phyloP scores from a whole-genome alignment of 2,329 filamentous ascomycete species.

The Exophiala aquamarina region DNA sequence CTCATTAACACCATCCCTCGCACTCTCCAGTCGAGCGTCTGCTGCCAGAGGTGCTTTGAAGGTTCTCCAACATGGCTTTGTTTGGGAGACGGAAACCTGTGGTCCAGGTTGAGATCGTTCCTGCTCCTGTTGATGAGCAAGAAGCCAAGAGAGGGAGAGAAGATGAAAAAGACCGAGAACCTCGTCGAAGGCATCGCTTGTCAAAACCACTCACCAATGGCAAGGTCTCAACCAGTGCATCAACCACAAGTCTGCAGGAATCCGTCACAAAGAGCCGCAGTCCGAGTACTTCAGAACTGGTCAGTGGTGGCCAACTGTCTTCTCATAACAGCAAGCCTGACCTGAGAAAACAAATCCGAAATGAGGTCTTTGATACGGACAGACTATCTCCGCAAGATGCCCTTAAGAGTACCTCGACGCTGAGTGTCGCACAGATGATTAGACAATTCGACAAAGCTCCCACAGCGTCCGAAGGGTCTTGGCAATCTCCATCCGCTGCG shows the following conservation, averaged over 20 bases:
- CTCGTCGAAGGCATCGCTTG: conserved; percentile 25
- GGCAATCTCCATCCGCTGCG: conserved; percentile 11
- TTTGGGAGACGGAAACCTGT: conserved; percentile 20
- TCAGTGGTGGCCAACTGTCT: conserved; percentile 11
- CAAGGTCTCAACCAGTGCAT: conserved; percentile 13
- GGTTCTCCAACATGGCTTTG: conserved; percentile 11
- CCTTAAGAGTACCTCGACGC: conserved; percentile 13
- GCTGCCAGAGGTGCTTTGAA: too few relatives aligned
- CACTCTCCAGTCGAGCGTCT: neutral
- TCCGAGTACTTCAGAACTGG: conserved; percentile 13
- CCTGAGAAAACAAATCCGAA: conserved; percentile 12
- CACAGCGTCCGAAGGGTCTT: conserved; percentile 1
- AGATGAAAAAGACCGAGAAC: conserved; percentile 17
- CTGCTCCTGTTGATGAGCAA: neutral
- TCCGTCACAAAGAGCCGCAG: conserved; percentile 10
- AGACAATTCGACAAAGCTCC: conserved; percentile 18
- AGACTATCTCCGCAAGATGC: conserved; percentile 3
- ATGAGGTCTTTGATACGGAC: conserved; percentile 7
- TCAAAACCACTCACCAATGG: conserved; percentile 26
- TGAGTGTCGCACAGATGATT: conserved; percentile 22
- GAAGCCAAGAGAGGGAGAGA: neutral
- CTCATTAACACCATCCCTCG: neutral
- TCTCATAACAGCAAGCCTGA: conserved; percentile 6
- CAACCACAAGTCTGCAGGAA: conserved; percentile 16
- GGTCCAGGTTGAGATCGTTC: conserved; percentile 6